Evolutionary conservation across 2,329 filamentous ascomycete genomes (phyloP), one percentile per base, ranked within the genome.

Genomic region (Sporothrix brasiliensis): DNA sequence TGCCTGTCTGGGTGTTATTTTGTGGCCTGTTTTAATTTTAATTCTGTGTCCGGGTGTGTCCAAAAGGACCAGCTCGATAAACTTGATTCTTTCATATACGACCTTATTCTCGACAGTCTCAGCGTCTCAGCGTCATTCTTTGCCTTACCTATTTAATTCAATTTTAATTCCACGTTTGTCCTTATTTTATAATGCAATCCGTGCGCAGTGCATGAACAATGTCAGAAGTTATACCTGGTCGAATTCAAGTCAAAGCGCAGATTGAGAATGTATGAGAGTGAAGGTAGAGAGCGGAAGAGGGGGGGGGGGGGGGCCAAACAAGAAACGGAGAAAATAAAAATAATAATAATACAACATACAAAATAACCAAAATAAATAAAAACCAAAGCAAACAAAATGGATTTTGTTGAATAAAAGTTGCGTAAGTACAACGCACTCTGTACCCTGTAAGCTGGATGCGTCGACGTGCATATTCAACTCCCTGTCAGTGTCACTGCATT

Each of bases 161-260:
- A 16, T 61, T 47, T 44, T 61, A 44, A 47, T 39, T 58, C 6
- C 34, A 34, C 6, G 16, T 10, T 61, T 41, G 2, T 6, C 44
- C 4, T 61, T 27, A 9, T 39, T 16, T 47, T 27, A n/a, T n/a
- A 27, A 58, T n/a, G n/a, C 56, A 21, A 61, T 61, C 56, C 56
- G 56, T 61, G 56, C 56, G 56, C 56, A 44, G 19, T 13, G 56
- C 56, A 61, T 61, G 56, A 60, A 61, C 56, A 61, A 44, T 61
- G 56, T 61, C n/a, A 39, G 56, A 61, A 44, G 56, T n/a, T 11
- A n/a, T 16, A 30, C 30, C 54, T 24, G 56, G 34, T 13, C 16
- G 14, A 14, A 16, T 7, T 16, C 49, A 9, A n/a, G 49, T 50
- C 49, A 50, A 50, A 50, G 49, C 49, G 49, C 49, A 50, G 19